Percentiles rank a stretch among this genome's conserved stretches.
These are phyloP conservation scores for Didymella pinodella DNA, from an alignment of 2,329 filamentous ascomycete species.

Conservation along the genomic window DNA sequence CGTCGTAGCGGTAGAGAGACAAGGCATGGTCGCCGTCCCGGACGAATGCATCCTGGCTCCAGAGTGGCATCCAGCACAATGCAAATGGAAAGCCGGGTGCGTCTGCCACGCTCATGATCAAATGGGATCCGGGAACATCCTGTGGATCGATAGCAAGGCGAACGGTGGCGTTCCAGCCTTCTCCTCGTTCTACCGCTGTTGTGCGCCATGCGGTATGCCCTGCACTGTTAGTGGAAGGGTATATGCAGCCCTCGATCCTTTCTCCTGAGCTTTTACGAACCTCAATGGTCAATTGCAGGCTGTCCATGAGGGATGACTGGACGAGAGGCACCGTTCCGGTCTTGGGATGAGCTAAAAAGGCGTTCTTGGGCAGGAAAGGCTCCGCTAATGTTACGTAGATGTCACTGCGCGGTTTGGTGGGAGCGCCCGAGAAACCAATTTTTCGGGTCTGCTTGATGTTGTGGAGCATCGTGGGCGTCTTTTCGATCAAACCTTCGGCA, in stretches of 20 bases:
- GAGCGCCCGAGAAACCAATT: slow-evolving; percentile 92
- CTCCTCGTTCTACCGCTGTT: slow-evolving; percentile 77
- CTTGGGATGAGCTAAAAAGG: slow-evolving; percentile 72
- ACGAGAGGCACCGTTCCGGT: slow-evolving; percentile 80
- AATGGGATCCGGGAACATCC: slow-evolving; percentile 82
- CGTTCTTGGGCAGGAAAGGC: slow-evolving; percentile 75
- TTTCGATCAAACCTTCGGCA: slow-evolving; percentile 80
- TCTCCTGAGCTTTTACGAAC: slow-evolving; percentile 81
- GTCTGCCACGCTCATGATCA: slow-evolving; percentile 90
- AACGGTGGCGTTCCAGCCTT: slow-evolving; percentile 88
- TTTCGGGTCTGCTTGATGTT: slow-evolving; percentile 82
- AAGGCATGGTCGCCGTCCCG: slow-evolving; percentile 83
- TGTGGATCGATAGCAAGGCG: slow-evolving; percentile 79
- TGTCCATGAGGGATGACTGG: slow-evolving; percentile 69
- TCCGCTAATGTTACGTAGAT: slow-evolving; percentile 90
- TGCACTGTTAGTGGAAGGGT: slow-evolving; percentile 80
- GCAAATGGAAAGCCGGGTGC: slow-evolving; percentile 88
- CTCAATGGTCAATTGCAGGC: slow-evolving; percentile 88
- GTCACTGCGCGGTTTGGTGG: slow-evolving; percentile 86
- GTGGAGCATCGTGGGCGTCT: slow-evolving; percentile 86
- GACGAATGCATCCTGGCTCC: slow-evolving; percentile 90
- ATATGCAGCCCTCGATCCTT: slow-evolving; percentile 87
- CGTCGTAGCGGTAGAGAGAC: slow-evolving; percentile 89
- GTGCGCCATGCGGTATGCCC: slow-evolving; percentile 88
- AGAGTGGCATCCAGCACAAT: slow-evolving; percentile 89